Evolutionary conservation across 2,329 filamentous ascomycete genomes (phyloP).

Genomic region (Penicillium sp.): DNA sequence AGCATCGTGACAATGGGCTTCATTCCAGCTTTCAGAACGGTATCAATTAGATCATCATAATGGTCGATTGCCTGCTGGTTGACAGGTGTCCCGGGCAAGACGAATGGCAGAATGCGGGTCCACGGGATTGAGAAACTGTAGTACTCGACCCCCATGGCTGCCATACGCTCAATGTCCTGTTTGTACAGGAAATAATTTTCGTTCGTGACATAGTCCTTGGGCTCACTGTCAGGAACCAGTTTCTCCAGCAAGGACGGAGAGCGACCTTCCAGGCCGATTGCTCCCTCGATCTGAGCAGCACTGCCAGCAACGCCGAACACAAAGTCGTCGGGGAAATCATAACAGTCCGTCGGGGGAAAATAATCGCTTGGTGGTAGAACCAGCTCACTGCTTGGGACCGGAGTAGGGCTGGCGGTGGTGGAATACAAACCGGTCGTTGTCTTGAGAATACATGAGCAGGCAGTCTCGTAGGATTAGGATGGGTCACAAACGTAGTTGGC

Average conservation of each 20-base stretch:
- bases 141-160: constrained; percentile 37
- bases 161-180: constrained; percentile 41
- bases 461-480: neutral
- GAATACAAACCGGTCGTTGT: constrained; percentile 39
- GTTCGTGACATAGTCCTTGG: constrained; percentile 47
- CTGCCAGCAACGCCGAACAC: constrained; percentile 42
- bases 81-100: constrained; percentile 39
- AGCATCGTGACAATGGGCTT: constrained; percentile 43
- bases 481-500: constrained; percentile 25
- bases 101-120: constrained; percentile 49
- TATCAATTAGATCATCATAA: constrained; percentile 48
- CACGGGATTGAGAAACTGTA: constrained; percentile 47
- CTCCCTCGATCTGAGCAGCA: constrained; percentile 45
- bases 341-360: constrained; percentile 40
- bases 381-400: constrained; percentile 52
- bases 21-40: constrained; percentile 41
- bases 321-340: constrained; percentile 37
- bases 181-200: constrained; percentile 50
- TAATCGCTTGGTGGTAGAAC: constrained; percentile 52
- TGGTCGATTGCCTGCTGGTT: constrained; percentile 46
- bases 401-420: constrained; percentile 53
- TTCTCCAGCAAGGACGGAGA: constrained; percentile 40
- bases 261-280: constrained; percentile 38
- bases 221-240: constrained; percentile 28
- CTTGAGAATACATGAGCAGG: constrained; percentile 1